Evolutionary conservation across 2,329 filamentous ascomycete species (phyloP), one percentile per base, ranked within the genome.

Genomic region (Microsporum ferrugineum): DNA sequence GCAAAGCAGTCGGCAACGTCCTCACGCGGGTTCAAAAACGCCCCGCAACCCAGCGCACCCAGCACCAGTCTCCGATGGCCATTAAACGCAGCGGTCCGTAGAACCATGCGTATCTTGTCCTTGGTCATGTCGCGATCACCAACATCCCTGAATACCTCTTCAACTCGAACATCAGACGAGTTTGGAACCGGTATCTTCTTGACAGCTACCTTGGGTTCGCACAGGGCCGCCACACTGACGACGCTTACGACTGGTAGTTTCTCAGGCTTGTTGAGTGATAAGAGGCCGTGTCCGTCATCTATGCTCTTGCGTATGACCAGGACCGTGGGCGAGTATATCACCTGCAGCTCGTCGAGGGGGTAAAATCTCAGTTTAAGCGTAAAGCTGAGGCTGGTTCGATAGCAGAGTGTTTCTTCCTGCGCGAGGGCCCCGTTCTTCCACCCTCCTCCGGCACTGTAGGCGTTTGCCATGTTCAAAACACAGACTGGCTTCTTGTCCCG

Each of bases 381-480:
- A 38, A 68, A 71, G 61, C 65, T 68, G 7, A 78, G 71, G 43
- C 71, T 79, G 61, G 79, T 83, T 49, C 85, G 81, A 68, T 84
- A 85, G 72, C 84, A 88, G 5, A 89, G 77, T 2, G 82, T 80
- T 74, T 89, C 86, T 72, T 89, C 86, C 70, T 89, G 86, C 0
- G 86, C 85, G 34, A 81, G 71, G 60, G 83, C 77, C 39, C 86
- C 86, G 41, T 77, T 78, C 3, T 79, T 69, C 79, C 84, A 88
- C 17, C 84, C 84, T 23, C 86, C 86, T n/a, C 85, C 86, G 0
- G 82, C 78, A 12, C 68, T 71, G 2, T 71, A 66, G 55, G 81
- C 77, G 58, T 82, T 87, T 14, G 85, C 85, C 74, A 88, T 83
- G 67, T 88, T 89, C 62, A 89, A 75, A 29, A 88, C 78, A 36